Base-by-base conservation (phyloP, 1,284 basidiomycete genomes). In the Cryptococcus sp. region DNA sequence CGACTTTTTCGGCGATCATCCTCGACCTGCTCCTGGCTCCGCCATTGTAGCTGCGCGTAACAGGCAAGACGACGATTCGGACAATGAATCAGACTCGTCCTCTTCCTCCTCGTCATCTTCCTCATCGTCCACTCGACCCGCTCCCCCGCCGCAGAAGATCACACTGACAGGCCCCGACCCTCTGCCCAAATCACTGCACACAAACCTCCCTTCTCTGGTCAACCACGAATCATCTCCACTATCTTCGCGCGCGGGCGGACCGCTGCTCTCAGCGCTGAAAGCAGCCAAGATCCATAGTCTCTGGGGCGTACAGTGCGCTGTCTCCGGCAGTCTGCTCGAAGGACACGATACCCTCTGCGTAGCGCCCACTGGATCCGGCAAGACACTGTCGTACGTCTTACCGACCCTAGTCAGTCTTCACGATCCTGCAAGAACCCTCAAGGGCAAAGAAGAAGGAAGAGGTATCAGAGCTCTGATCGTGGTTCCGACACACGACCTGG, bases 401-500 rank as follows among this genome's bases (percentile, higher is more conserved):
- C 93, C 93, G 0, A 83, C 91, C 25, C 83, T 96, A 60, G 80
- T 88, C 2, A 78, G 82, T 2, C 81, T 95, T 1, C 80, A 79
- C n/a, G 77, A 83, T 19, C 91, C 91, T 1, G 79, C 82, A 5
- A 79, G 85, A 20, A 63, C 55, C 19, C 48, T 73, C 10, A 53
- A 43, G 20, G 54, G 51, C 17, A 43, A 50, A 41, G 79, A 22
- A 82, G 83, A 54, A 69, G 71, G n/a, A 79, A 82, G 42, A 23
- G 91, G 91, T 23, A 86, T 88, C 15, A 83, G 93, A 58, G 88
- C 90, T 0, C 69, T 99, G 17, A 82, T 99, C 52, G 78, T 99
- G 54, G 90, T 91, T 1, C 96, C 96, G 1, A 99, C 96, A 0
- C 86, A 93, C 63, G 96, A 99, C 80, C 79, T 99, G n/a, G 93